Percentiles rank a stretch among this genome's conserved stretches.
Evolutionary conservation across 2,329 filamentous ascomycete species (phyloP).

Genomic region (Coniochaeta sp.): DNA sequence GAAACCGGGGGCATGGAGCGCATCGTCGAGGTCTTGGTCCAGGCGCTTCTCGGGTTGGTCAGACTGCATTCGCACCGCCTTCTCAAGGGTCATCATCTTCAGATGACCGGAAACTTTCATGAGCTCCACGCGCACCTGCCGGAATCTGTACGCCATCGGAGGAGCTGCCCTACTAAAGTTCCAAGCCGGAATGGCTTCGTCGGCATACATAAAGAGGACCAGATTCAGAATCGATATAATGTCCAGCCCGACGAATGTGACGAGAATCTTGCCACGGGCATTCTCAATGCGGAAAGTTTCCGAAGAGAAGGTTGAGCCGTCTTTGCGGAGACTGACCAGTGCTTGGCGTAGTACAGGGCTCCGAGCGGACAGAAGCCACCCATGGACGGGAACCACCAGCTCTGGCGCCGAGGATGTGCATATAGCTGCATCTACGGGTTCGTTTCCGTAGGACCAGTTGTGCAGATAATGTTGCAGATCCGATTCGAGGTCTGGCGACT

Average conservation of each 20-base stretch:
- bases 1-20: constrained; percentile 61
- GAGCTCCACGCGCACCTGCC: constrained; percentile 75
- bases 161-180: constrained; percentile 64
- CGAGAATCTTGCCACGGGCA: constrained; percentile 39
- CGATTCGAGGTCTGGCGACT: constrained; percentile 57
- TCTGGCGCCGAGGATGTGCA: constrained; percentile 58
- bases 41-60: constrained; percentile 55
- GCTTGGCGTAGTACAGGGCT: constrained; percentile 61
- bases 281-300: constrained; percentile 55
- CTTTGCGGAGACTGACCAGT: constrained; percentile 49
- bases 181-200: constrained; percentile 79
- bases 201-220: constrained; percentile 73
- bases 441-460: constrained; percentile 28
- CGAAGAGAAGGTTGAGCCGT: constrained; percentile 46
- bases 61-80: constrained; percentile 68
- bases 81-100: constrained; percentile 65
- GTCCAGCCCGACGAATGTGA: constrained; percentile 66
- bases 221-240: constrained; percentile 74
- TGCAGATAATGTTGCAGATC: constrained; percentile 49
- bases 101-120: constrained; percentile 75
- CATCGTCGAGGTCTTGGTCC: constrained; percentile 61
- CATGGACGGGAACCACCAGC: constrained; percentile 70
- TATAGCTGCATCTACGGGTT: constrained; percentile 36
- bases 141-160: constrained; percentile 63
- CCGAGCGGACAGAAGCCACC: constrained; percentile 70